Base-by-base conservation (phyloP, 352 stramenopile genomes). In the Phytophthora tubulina region DNA sequence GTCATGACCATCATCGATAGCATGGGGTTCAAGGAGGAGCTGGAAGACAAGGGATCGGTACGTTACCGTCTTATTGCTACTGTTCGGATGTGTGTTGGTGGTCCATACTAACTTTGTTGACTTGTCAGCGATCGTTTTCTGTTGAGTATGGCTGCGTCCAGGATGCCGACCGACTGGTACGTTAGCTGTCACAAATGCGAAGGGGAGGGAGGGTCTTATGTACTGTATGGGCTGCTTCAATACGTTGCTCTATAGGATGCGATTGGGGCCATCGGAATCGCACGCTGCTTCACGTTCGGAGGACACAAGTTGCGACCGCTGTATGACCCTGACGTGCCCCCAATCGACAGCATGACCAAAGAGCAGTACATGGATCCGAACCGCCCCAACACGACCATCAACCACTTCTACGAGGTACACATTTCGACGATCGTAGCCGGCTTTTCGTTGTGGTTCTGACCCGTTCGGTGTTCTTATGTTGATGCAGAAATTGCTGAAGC, bases 181-280 rank as follows among this genome's bases (percentile, higher is more conserved):
- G 70, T 41, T 64, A 9, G 9, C 31, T 48, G 17, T 41, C 2
- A n/a, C 15, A 5, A 62, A 38, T 33, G 15, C 35, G 5, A 17
- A 39, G 15, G 21, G 21, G 21, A 21, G 1, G 21, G 21, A 27
- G 21, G 21, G 17, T 32, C 30, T 41, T 48, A 33, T 64, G 39
- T 49, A 27, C 21, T 27, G 21, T 27, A 27, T 27, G 21, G 1
- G 21, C 21, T 27, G 21, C 21, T 27, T 27, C 21, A 27, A 27
- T 27, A 27, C 21, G 21, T 27, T 27, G 21, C 21, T 27, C 21
- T 27, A 27, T 27, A 93, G 85, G 92, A 98, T 72, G 91, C 90
- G 8, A 97, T 98, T 67, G 92, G 90, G n/a, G 90, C 92, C 4
- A 89, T 98, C 14, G 92, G 92, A 63, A 96, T 97, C 51, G 92